A percentile compares a stretch with the other conserved stretches of the same genome.
Conservation (phyloP, 2,329 filamentous ascomycete species). For the Samsoniella hepiali region DNA sequence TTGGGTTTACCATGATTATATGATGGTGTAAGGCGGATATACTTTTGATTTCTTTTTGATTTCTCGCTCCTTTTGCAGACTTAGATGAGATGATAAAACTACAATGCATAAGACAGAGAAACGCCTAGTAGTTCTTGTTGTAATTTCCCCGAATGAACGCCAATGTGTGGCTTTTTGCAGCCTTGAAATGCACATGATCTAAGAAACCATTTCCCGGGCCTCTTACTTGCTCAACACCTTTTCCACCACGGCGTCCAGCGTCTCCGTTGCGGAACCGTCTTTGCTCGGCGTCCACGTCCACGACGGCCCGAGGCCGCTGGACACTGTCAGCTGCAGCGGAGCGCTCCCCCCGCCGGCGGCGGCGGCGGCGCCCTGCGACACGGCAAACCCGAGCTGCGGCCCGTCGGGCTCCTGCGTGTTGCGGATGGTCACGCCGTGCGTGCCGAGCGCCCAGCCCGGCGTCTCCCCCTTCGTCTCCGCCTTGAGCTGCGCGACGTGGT, state of each 20-base stretch:
- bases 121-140: no score
- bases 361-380: neutral
- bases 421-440: conserved; percentile 34
- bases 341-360: no score
- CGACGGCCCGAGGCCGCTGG: conserved; percentile 16
- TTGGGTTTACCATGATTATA: no score
- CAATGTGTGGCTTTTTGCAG: neutral
- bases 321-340: neutral
- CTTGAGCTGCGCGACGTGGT: conserved; percentile 30
- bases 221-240: conserved; percentile 5
- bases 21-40: no score
- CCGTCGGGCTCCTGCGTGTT: conserved; percentile 26
- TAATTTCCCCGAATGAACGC: neutral
- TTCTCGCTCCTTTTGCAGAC: neutral
- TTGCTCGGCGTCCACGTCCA: conserved; percentile 32
- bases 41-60: neutral
- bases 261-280: conserved; percentile 19
- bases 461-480: neutral
- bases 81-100: neutral
- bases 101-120: neutral
- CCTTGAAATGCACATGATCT: neutral
- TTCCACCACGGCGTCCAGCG: conserved; percentile 27
- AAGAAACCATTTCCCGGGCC: no score
- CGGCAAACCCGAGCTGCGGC: neutral
- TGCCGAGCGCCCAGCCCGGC: conserved; percentile 29